These are phyloP conservation scores for Cubamyces lactineus DNA, from an alignment of 768 basidiomycete species.

Conservation along the genomic window DNA sequence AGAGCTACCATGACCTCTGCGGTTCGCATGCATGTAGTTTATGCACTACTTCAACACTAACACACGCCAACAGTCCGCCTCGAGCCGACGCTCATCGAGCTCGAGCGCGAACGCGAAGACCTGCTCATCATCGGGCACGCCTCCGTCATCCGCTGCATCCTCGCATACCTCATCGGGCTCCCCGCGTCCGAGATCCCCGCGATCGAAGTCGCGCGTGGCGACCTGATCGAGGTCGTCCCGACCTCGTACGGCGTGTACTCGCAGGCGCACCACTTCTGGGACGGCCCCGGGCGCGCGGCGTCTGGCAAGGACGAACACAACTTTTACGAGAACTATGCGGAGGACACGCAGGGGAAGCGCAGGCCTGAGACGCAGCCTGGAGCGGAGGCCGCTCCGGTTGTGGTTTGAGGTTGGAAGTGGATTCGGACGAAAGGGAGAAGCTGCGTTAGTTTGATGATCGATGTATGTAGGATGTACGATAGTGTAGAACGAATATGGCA, in stretches of 20 bases:
- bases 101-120: slow-evolving; percentile 94
- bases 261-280: slow-evolving; percentile 90
- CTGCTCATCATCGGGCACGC: slow-evolving; percentile 96
- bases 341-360: slow-evolving; percentile 44
- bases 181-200: slow-evolving; percentile 97
- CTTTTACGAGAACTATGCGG: slow-evolving; percentile 88
- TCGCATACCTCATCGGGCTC: slow-evolving; percentile 91
- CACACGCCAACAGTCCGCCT: slow-evolving; percentile 66
- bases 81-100: slow-evolving; percentile 91
- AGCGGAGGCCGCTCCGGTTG: slow-evolving; percentile 3
- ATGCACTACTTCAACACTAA: neutral
- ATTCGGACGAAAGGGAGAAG: neutral
- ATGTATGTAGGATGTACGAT: neutral
- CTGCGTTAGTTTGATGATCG: too few species aligned
- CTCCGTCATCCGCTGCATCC: slow-evolving; percentile 94
- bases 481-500: neutral
- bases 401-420: neutral
- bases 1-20: slow-evolving; percentile 95
- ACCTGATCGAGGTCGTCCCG: slow-evolving; percentile 91
- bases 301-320: slow-evolving; percentile 66
- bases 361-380: slow-evolving; percentile 26
- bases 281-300: slow-evolving; percentile 70
- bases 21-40: slow-evolving; percentile 45
- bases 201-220: slow-evolving; percentile 95
- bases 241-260: slow-evolving; percentile 90